phyloP scores from a whole-genome alignment of 805 yeast species.

The Blastobotrys parvus region DNA sequence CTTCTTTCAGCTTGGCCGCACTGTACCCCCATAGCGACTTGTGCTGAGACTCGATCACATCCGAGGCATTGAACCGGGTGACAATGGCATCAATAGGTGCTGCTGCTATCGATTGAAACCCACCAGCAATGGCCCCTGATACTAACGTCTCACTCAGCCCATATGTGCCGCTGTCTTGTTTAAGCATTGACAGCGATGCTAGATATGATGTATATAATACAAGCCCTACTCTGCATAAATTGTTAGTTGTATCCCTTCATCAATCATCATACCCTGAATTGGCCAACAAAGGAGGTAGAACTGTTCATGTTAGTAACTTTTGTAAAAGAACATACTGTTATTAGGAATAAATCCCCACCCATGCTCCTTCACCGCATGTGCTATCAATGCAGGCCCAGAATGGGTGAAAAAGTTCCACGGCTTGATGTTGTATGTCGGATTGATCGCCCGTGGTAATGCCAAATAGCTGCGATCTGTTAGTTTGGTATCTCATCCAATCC shows the following conservation, averaged over 20 bases:
- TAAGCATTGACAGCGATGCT: constrained; percentile 25
- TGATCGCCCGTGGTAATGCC: constrained; percentile 29
- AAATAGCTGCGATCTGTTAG: constrained; percentile 28
- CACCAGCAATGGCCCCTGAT: constrained; percentile 84
- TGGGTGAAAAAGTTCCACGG: constrained; percentile 51
- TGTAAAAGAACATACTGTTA: constrained; percentile 25
- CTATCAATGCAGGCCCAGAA: constrained; percentile 67
- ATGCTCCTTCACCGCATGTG: constrained; percentile 59
- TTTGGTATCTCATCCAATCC: constrained; percentile 20
- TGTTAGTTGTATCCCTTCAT: neutral
- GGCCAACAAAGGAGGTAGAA: constrained; percentile 80
- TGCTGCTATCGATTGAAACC: constrained; percentile 80
- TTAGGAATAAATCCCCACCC: constrained; percentile 88
- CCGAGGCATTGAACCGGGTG: constrained; percentile 70
- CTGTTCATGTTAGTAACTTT: constrained; percentile 16
- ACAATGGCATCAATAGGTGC: constrained; percentile 91
- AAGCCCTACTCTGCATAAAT: constrained; percentile 48
- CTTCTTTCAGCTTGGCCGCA: constrained; percentile 51
- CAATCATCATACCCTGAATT: constrained; percentile 48
- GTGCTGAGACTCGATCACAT: constrained; percentile 58
- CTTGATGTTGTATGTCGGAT: constrained; percentile 23
- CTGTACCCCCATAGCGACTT: constrained; percentile 75
- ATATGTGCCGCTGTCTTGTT: constrained; percentile 30
- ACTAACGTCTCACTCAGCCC: constrained; percentile 43
- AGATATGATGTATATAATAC: constrained; percentile 79